Conservation (phyloP, 306 rosid species). For the Quercus alba region DNA sequence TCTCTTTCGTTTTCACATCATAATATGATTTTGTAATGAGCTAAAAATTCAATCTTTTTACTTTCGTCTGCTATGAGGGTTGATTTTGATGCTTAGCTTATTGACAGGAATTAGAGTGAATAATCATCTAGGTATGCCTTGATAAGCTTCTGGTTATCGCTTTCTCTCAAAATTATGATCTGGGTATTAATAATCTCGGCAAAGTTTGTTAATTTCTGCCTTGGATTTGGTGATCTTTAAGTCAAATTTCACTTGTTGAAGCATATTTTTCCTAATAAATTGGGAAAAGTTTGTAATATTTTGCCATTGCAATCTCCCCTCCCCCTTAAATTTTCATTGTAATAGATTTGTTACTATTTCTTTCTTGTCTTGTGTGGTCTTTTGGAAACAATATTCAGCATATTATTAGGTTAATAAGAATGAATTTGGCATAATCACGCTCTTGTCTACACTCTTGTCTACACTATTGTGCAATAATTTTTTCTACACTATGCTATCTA, state of each 20-base stretch:
- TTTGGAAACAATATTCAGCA: neutral
- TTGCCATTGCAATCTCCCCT: neutral
- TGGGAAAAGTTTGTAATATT: neutral
- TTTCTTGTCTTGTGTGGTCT: neutral
- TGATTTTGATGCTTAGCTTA: neutral
- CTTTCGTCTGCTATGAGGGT: neutral
- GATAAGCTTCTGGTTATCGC: neutral
- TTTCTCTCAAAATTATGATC: conserved; percentile 15
- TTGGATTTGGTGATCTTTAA: conserved; percentile 1
- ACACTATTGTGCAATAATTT: neutral
- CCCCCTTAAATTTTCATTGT: no score
- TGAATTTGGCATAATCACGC: neutral
- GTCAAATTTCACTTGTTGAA: neutral
- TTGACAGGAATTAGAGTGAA: neutral
- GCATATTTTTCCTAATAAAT: neutral
- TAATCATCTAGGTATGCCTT: neutral
- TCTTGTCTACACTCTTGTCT: no score
- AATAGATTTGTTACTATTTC: neutral
- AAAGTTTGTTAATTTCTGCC: conserved; percentile 9
- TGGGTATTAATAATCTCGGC: neutral
- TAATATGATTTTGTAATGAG: neutral
- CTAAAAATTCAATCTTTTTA: neutral
- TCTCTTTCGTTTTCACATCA: neutral
- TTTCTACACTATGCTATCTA: neutral
- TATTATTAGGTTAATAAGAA: neutral